phyloP scores from a whole-genome alignment of 2,329 filamentous ascomycete species.

The Chaetomium strumarium region DNA sequence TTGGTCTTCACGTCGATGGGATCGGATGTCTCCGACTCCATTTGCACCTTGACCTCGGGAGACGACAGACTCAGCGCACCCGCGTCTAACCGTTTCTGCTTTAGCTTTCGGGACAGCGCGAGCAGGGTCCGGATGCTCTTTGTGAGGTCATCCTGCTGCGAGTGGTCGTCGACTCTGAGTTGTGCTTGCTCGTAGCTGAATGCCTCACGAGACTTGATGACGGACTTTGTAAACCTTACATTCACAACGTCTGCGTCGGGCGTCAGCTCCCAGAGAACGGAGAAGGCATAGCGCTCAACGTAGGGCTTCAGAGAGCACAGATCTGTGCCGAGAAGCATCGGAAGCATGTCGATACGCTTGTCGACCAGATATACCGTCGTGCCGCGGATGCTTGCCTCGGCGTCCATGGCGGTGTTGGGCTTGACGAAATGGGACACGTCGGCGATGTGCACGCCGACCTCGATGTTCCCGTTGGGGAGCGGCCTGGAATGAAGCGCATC shows the following conservation, averaged over 20 bases:
- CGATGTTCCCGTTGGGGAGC: slow-evolving; percentile 86
- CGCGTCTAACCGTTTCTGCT: slow-evolving; percentile 92
- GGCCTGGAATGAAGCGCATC: slow-evolving; percentile 85
- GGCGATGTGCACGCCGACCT: slow-evolving; percentile 96
- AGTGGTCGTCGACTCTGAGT: slow-evolving; percentile 81
- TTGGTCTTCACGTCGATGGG: slow-evolving; percentile 96
- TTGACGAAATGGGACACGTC: slow-evolving; percentile 99
- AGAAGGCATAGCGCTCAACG: slow-evolving; percentile 89
- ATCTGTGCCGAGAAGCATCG: slow-evolving; percentile 90
- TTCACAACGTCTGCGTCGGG: slow-evolving; percentile 77
- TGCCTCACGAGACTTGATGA: slow-evolving; percentile 92
- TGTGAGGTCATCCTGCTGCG: slow-evolving; percentile 84
- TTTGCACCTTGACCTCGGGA: slow-evolving; percentile 95
- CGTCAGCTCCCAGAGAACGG: slow-evolving; percentile 82
- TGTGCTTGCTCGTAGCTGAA: slow-evolving; percentile 98
- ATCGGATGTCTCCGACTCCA: slow-evolving; percentile 92
- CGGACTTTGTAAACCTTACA: slow-evolving; percentile 90
- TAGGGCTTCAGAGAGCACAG: slow-evolving; percentile 95
- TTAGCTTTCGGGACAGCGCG: slow-evolving; percentile 84
- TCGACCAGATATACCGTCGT: slow-evolving; percentile 97
- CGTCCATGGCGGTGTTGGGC: slow-evolving; percentile 94
- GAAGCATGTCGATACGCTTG: slow-evolving; percentile 99
- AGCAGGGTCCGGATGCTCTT: slow-evolving; percentile 82
- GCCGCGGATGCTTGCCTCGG: slow-evolving; percentile 86
- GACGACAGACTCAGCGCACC: slow-evolving; percentile 92